Base-by-base conservation (phyloP, 768 basidiomycete species). In the Daedaleopsis nitida region DNA sequence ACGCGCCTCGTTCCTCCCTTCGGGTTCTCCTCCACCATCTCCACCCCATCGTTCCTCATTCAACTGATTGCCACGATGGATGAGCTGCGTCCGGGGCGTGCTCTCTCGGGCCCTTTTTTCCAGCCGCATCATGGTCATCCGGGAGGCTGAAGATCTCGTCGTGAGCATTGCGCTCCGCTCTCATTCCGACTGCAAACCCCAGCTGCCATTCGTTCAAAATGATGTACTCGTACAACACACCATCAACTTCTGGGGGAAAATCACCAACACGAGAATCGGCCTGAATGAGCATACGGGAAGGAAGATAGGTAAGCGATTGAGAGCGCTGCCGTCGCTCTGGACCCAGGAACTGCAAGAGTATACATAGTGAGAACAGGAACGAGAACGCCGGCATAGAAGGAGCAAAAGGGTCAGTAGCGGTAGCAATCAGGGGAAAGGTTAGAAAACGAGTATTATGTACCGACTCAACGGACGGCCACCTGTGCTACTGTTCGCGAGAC, bases 141-240 rank as follows among this genome's bases (percentile, higher is more conserved):
- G 27, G 27, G 27, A 32, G 27, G 27, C 7, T 32, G 27, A 32
- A 7, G 27, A 32, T 32, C 7, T 32, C 27, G 27, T 32, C 27
- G 27, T 7, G 7, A 7, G 27, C 27, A 32, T 7, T 7, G 27
- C 27, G 27, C 27, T 32, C 3, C 27, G 27, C 27, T 32, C 27
- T 7, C 27, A 7, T 3, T 32, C 27, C 27, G 7, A 3, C 47
- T 43, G 57, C 50, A 58, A 35, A 8, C 47, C 47, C 47, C 44
- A 27, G 47, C 55, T 57, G 45, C 44, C 55, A 58, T 58, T 52
- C 49, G 32, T 32, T 7, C 27, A 16, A 51, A 37, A 7, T 12
- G 2, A 6, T 0, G 10, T 64, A 64, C 58, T 64, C 58, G 55
- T 64, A 64, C 62, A 64, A 64, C 58, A 64, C 62, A 55, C 17